A percentile compares a stretch with the other conserved stretches of the same genome.
Conservation (phyloP, 2,329 filamentous ascomycete genomes). For the Penicillium corylophilum region DNA sequence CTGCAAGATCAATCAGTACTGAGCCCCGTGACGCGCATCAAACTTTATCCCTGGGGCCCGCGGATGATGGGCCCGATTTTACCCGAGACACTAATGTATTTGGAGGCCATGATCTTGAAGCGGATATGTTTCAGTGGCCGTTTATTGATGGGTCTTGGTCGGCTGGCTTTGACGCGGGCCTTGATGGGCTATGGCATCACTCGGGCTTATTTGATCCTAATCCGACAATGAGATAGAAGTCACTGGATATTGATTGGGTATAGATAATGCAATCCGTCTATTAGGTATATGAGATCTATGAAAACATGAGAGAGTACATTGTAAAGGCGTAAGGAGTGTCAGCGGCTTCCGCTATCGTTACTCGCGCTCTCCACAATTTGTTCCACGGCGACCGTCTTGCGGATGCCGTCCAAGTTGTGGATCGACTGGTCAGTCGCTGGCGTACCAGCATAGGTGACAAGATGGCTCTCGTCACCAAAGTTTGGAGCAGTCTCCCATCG, state of each 20-base stretch:
- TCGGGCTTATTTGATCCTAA: conserved; percentile 19
- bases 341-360: conserved; percentile 3
- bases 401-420: conserved; percentile 16
- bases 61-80: conserved; percentile 7
- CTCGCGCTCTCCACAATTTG: conserved; percentile 17
- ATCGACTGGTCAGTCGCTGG: conserved; percentile 17
- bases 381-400: conserved; percentile 20
- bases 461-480: conserved; percentile 33
- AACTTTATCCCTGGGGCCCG: not conserved
- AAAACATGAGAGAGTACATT: not conserved
- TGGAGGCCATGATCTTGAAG: conserved; percentile 29
- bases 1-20: conserved; percentile 11
- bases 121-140: conserved; percentile 40
- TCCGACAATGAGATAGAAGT: conserved; percentile 5
- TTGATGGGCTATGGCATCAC: conserved; percentile 32
- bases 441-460: conserved; percentile 30
- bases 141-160: conserved; percentile 40
- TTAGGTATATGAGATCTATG: not conserved
- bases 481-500: conserved; percentile 19
- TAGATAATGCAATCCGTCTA: not conserved
- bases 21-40: conserved; percentile 10
- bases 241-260: not conserved
- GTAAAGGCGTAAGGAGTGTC: not conserved
- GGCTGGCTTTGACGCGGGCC: conserved; percentile 33
- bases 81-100: conserved; percentile 4